phyloP scores from a whole-genome alignment of 1,284 basidiomycete genomes.

The Malassezia pachydermatis region DNA sequence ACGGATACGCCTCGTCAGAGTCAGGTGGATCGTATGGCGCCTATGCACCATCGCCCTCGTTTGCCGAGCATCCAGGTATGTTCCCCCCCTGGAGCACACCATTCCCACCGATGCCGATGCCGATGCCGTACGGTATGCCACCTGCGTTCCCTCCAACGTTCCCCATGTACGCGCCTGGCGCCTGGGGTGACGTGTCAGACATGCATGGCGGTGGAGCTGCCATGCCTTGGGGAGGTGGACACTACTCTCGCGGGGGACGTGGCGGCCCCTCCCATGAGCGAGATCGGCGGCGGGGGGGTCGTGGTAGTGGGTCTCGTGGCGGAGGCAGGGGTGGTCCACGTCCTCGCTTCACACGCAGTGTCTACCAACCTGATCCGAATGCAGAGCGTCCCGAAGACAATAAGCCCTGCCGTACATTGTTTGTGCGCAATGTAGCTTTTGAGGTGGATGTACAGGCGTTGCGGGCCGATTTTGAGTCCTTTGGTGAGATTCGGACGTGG shows the following conservation, averaged over 20 bases:
- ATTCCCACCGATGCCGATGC: background rate
- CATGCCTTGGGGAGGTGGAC: too few species aligned
- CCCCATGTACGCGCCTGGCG: background rate
- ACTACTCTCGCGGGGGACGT: too few species aligned
- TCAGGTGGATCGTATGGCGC: constrained; percentile 8
- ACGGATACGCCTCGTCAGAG: too few species aligned
- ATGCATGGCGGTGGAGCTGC: too few species aligned
- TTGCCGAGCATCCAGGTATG: background rate
- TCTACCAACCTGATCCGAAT: constrained; percentile 16
- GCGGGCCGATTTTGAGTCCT: constrained; percentile 74
- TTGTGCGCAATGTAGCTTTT: constrained; percentile 68
- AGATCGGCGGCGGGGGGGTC: too few species aligned
- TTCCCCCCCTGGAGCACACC: constrained; percentile 4
- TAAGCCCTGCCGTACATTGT: constrained; percentile 83
- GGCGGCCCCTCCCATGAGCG: too few species aligned
- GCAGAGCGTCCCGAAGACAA: constrained; percentile 73
- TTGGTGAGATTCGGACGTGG: constrained; percentile 90
- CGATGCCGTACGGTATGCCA: background rate
- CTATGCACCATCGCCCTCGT: constrained; percentile 11
- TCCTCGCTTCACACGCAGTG: constrained; percentile 16
- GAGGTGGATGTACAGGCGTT: constrained; percentile 8
- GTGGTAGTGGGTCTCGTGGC: too few species aligned
- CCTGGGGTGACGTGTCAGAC: background rate
- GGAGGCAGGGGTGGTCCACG: too few species aligned
- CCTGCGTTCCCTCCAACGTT: background rate